phyloP scores from a whole-genome alignment of 2,329 filamentous ascomycete genomes.

The Scedosporium minutisporum region DNA sequence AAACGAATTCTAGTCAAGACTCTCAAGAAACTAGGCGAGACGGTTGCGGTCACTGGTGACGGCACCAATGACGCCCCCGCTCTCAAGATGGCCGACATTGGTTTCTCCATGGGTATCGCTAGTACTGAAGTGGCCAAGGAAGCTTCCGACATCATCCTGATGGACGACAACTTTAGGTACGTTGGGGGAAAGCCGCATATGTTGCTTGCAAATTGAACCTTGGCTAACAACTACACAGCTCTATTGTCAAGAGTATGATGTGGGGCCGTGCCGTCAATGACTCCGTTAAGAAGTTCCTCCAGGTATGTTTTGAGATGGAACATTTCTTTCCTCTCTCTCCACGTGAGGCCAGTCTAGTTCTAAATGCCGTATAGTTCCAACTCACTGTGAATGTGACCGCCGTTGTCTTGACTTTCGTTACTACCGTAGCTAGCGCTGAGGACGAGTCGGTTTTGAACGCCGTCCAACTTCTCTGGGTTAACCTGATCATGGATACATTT shows the following conservation, averaged over 20 bases:
- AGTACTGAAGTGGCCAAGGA: slow-evolving; percentile 56
- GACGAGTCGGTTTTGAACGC: slow-evolving; percentile 47
- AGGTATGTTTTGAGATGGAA: slow-evolving; percentile 22
- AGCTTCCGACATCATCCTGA: slow-evolving; percentile 51
- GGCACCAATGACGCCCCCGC: slow-evolving; percentile 54
- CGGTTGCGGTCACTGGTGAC: slow-evolving; percentile 49
- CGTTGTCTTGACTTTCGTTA: slow-evolving; percentile 48
- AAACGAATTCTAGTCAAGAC: slow-evolving; percentile 53
- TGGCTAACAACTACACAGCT: slow-evolving; percentile 4
- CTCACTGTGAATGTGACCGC: slow-evolving; percentile 57
- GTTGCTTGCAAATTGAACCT: neutral
- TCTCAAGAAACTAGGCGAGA: slow-evolving; percentile 52
- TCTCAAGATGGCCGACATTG: slow-evolving; percentile 51
- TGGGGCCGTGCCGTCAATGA: slow-evolving; percentile 57
- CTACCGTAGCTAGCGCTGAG: slow-evolving; percentile 40
- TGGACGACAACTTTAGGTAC: slow-evolving; percentile 42
- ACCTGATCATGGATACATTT: slow-evolving; percentile 56
- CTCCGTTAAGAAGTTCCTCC: slow-evolving; percentile 54
- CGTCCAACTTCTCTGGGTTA: slow-evolving; percentile 53
- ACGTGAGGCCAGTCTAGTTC: neutral
- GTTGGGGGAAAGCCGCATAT: slow-evolving; percentile 14
- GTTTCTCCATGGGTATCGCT: slow-evolving; percentile 54
- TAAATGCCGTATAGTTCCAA: slow-evolving; percentile 32
- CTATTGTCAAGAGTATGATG: slow-evolving; percentile 49
- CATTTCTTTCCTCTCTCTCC: neutral